These are phyloP conservation scores for Starmerella bombi DNA, from an alignment of 805 yeast species.

Conservation along the genomic window DNA sequence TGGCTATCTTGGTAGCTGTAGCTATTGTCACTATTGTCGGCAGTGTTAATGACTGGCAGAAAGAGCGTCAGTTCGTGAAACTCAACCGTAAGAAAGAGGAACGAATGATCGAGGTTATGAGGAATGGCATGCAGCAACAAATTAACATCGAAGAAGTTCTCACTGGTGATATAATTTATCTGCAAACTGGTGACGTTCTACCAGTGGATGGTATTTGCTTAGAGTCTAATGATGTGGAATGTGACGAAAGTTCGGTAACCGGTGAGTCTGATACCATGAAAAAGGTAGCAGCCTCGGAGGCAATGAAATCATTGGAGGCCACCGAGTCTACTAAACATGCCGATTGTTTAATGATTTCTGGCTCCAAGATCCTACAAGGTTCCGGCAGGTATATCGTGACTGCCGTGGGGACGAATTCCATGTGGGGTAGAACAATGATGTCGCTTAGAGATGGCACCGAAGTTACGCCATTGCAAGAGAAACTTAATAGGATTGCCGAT, in stretches of 20 bases:
- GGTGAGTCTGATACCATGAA: constrained; percentile 83
- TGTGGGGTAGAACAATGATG: constrained; percentile 84
- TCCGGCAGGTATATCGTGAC: constrained; percentile 76
- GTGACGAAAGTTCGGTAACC: constrained; percentile 85
- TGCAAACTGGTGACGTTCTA: constrained; percentile 89
- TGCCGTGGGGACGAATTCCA: constrained; percentile 79
- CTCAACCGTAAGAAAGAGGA: constrained; percentile 81
- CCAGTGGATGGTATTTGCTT: constrained; percentile 79
- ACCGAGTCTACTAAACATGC: constrained; percentile 21
- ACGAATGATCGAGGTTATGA: constrained; percentile 59
- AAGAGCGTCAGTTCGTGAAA: constrained; percentile 82
- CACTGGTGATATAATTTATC: constrained; percentile 71
- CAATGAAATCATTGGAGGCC: constrained; percentile 23
- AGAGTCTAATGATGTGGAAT: constrained; percentile 55
- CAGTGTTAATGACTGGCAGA: constrained; percentile 91
- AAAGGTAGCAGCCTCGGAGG: constrained; percentile 44
- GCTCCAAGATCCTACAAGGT: constrained; percentile 78
- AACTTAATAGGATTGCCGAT: constrained; percentile 72
- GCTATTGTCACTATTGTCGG: constrained; percentile 84
- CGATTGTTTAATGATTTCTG: constrained; percentile 83
- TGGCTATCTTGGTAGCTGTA: constrained; percentile 88
- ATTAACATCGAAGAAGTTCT: constrained; percentile 60
- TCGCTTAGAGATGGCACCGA: constrained; percentile 65
- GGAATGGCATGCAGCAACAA: constrained; percentile 55
- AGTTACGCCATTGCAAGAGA: constrained; percentile 75